These are phyloP conservation scores for Nicotiana undulata DNA, from an alignment of 257 asterid species.

Conservation along the genomic window DNA sequence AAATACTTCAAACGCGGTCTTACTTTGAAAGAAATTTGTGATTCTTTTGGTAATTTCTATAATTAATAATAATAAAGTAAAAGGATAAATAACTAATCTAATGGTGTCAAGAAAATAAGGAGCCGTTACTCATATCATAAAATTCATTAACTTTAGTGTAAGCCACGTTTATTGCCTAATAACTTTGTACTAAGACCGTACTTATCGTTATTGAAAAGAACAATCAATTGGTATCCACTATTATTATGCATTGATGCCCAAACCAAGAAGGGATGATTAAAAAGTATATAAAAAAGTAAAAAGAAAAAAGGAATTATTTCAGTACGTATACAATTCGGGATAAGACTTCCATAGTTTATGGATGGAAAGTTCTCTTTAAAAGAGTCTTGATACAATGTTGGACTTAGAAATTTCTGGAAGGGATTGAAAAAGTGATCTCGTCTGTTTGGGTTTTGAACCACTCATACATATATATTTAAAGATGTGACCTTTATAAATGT, in stretches of 20 bases:
- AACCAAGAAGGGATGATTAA: background rate
- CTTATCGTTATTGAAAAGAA: conserved; percentile 2
- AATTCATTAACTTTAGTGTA: background rate
- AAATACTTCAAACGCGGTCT: background rate
- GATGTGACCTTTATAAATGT: too few species aligned
- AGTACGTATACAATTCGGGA: background rate
- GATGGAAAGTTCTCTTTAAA: conserved; percentile 24
- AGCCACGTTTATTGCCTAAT: background rate
- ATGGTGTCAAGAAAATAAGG: background rate
- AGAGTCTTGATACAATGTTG: too few species aligned
- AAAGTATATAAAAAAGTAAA: conserved; percentile 3
- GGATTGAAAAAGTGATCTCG: too few species aligned
- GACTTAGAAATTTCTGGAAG: too few species aligned
- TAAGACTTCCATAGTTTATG: conserved; percentile 36
- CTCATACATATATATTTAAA: too few species aligned
- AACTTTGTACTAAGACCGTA: background rate
- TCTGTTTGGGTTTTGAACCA: too few species aligned
- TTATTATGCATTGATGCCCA: background rate
- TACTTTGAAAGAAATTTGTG: too few species aligned
- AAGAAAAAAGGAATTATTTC: too few species aligned
- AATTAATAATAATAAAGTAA: too few species aligned
- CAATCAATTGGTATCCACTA: conserved; percentile 24
- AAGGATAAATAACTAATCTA: background rate
- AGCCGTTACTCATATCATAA: background rate
- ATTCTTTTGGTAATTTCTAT: too few species aligned